phyloP scores from a whole-genome alignment of 1,284 basidiomycete genomes.

The Puccinia horiana region DNA sequence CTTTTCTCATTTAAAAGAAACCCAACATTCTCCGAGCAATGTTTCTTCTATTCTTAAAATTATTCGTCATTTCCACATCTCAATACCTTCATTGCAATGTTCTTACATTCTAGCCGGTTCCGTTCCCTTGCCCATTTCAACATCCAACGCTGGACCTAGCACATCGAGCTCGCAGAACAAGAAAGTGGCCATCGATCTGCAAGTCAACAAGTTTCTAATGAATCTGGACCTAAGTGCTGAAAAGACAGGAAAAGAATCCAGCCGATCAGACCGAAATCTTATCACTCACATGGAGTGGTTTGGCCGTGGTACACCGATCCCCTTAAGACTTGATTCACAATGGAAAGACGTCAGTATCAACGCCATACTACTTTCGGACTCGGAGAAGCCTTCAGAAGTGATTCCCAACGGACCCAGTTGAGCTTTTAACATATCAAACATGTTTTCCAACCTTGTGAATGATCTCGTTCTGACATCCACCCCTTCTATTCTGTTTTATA shows the following conservation, averaged over 20 bases:
- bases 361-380: slow-evolving; percentile 13
- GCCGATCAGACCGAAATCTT: slow-evolving; percentile 10
- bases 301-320: slow-evolving; percentile 23
- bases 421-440: neutral
- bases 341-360: slow-evolving; percentile 47
- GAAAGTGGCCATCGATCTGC: slow-evolving; percentile 18
- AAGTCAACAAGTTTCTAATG: slow-evolving; percentile 17
- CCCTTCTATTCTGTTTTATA: neutral
- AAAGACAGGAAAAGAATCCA: slow-evolving; percentile 3
- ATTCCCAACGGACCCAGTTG: slow-evolving; percentile 17
- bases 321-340: slow-evolving; percentile 24
- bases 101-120: slow-evolving; percentile 21
- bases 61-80: slow-evolving; percentile 30
- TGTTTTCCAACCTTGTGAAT: neutral
- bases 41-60: slow-evolving; percentile 10
- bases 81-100: slow-evolving; percentile 1
- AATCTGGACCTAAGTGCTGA: slow-evolving; percentile 47
- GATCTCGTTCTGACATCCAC: neutral
- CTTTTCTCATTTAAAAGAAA: slow-evolving; percentile 3
- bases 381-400: neutral
- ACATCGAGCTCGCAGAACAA: neutral
- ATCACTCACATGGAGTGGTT: slow-evolving; percentile 48
- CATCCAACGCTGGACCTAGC: neutral
- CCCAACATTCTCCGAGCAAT: neutral
- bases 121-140: neutral